Evolutionary conservation across 176 grass and related monocot genomes (phyloP), one percentile per base, ranked within the genome.

Genomic region (Zoysia pacifica): DNA sequence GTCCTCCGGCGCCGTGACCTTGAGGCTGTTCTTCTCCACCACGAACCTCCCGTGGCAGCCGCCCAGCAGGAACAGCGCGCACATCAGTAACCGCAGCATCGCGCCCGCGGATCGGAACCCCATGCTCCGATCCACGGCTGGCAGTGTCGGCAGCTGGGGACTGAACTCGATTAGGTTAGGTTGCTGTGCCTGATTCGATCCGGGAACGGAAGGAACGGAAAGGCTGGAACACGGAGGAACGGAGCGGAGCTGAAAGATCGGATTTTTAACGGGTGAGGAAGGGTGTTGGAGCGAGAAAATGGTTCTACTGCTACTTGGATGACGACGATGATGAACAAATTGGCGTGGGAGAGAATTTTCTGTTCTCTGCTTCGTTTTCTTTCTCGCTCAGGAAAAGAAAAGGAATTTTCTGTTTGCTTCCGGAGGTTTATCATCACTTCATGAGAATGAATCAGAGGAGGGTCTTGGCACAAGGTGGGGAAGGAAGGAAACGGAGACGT

Each of bases 1-100:
- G 40, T 72, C 67, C 37, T 94, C 88, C 2, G 91, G 91, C 36
- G 91, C 85, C 55, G 91, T 91, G 75, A 91, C 85, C 86, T 86
- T 94, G 70, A 94, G 84, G 85, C 91, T 94, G 71, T 94, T 94
- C 83, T 94, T 94, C 82, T 94, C 91, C 75, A 94, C 91, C 79
- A 91, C 85, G 72, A 94, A 94, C 70, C 86, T 79, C 49, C 82
- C 85, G 5, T 61, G 67, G 48, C 82, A 88, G 55, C 79, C 72
- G 14, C 89, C 71, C 66, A 81, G 60, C 5, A 94, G 75, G 65
- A 82, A 75, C 79, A 83, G 73, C 70, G 76, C 62, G 16, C 80
- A 82, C 47, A 87, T 40, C 61, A 76, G 82, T 4, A 86, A 58
- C 79, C 69, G 75, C 67, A 86, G 59, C 55, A 38, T 38, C 15